A percentile compares a stretch with the other conserved stretches of the same genome.
Evolutionary conservation across 2,329 filamentous ascomycete species (phyloP).

Genomic region (Berkeleyomyces rouxiae): DNA sequence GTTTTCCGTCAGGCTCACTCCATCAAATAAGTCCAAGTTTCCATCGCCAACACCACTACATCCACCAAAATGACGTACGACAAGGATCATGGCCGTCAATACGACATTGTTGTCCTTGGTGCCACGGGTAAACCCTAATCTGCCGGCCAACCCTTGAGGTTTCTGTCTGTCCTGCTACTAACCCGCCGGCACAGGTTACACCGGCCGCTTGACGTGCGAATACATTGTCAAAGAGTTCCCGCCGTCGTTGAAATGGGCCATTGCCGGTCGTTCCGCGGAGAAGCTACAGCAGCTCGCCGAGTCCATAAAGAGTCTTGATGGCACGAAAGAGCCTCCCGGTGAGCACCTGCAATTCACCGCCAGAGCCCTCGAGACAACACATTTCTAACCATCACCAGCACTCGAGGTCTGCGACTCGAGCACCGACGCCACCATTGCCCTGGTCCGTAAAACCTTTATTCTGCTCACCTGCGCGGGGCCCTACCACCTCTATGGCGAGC

Average conservation of each 20-base stretch:
- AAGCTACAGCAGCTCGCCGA: conserved; percentile 57
- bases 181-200: conserved; percentile 45
- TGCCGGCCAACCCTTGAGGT: neutral
- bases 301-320: conserved; percentile 47
- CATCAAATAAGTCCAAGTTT: neutral
- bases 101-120: conserved; percentile 41
- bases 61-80: conserved; percentile 28
- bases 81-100: conserved; percentile 32
- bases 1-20: neutral
- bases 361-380: neutral
- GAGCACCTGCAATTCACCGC: conserved; percentile 17
- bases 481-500: conserved; percentile 39
- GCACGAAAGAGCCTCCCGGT: conserved; percentile 56
- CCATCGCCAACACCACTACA: conserved; percentile 5
- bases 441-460: conserved; percentile 39
- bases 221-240: conserved; percentile 56
- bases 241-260: conserved; percentile 69
- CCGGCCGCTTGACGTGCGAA: conserved; percentile 59
- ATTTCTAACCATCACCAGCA: conserved; percentile 18
- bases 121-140: conserved; percentile 33
- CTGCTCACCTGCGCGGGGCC: conserved; percentile 45
- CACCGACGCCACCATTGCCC: conserved; percentile 26
- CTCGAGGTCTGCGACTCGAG: conserved; percentile 37
- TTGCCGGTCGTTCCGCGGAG: conserved; percentile 62
- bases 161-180: neutral